Evolutionary conservation across 306 rosid genomes (phyloP).

Genomic region (Acmispon strigosus): DNA sequence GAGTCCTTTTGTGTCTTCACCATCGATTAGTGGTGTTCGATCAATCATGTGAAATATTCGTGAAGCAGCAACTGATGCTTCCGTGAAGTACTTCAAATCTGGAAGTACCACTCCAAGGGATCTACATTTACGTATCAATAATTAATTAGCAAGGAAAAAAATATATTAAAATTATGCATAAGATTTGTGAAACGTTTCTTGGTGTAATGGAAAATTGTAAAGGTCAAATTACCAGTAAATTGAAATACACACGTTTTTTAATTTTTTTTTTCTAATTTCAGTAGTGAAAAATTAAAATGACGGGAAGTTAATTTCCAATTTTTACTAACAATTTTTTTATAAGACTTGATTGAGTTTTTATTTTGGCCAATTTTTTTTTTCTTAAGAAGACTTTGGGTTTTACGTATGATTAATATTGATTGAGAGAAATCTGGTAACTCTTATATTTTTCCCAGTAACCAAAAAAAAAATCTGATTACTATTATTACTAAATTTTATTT

Average conservation of each 20-base stretch:
- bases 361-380: too few species aligned
- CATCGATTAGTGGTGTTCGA: slow-evolving; percentile 61
- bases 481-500: too few species aligned
- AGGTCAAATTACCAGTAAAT: not conserved
- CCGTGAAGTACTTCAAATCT: slow-evolving; percentile 85
- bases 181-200: not conserved
- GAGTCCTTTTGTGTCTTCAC: slow-evolving; percentile 55
- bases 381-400: too few species aligned
- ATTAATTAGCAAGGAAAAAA: not conserved
- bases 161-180: not conserved
- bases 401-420: too few species aligned
- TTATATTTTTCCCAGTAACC: too few species aligned
- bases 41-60: slow-evolving; percentile 64
- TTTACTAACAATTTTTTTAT: not conserved
- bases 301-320: not conserved
- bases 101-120: slow-evolving; percentile 95
- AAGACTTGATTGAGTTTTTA: too few species aligned
- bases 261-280: not conserved
- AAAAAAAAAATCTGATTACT: too few species aligned
- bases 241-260: too few species aligned
- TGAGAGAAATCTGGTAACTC: too few species aligned
- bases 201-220: not conserved
- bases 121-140: slow-evolving; percentile 31
- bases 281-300: not conserved
- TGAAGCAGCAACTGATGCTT: slow-evolving; percentile 72